Evolutionary conservation across 225 moss, liverwort and hornwort species (phyloP).

Genomic region (Antitrichia curtipendula): DNA sequence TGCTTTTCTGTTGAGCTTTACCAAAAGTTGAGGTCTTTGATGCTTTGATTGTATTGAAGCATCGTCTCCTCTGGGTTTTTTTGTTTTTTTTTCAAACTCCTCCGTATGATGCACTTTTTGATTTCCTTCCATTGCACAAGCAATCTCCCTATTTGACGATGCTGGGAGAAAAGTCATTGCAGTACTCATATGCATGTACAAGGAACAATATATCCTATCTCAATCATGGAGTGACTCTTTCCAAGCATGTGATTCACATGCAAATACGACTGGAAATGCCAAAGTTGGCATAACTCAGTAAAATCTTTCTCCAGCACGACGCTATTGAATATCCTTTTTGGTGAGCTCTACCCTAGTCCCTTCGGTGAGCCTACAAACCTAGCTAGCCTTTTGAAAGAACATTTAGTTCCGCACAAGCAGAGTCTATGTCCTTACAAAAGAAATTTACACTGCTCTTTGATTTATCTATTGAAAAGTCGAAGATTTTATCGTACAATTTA

Average conservation of each 20-base stretch:
- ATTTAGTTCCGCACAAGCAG: too few species aligned
- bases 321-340: neutral
- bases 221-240: neutral
- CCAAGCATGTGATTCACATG: neutral
- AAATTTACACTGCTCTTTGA: too few species aligned
- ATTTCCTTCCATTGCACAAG: too few species aligned
- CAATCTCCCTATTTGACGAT: neutral
- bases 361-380: neutral
- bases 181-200: neutral
- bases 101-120: neutral
- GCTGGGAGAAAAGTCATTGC: neutral
- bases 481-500: neutral
- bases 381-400: neutral
- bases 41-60: neutral
- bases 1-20: neutral
- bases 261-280: neutral
- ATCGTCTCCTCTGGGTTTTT: too few species aligned
- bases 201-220: neutral
- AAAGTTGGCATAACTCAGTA: neutral
- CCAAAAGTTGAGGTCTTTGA: neutral
- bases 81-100: neutral
- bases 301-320: neutral
- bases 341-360: neutral
- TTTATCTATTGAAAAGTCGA: too few species aligned
- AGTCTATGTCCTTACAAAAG: neutral